Base-by-base conservation (phyloP, 1,284 basidiomycete genomes). In the Neolentinus lepideus region DNA sequence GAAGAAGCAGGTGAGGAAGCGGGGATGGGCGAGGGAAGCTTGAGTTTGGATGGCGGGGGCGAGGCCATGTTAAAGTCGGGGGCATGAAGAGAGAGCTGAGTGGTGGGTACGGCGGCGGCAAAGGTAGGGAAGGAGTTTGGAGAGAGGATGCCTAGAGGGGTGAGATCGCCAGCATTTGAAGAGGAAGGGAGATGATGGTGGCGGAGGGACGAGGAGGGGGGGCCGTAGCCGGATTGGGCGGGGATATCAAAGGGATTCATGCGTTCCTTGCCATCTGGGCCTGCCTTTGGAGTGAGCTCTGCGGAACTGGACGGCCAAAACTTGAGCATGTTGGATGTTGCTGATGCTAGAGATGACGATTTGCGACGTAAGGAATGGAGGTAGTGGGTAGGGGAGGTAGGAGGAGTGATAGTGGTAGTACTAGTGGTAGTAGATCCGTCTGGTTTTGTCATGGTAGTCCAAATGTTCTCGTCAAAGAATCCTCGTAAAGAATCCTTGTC, bases 41-140 rank as follows among this genome's bases (percentile, higher is more conserved):
- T 76, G 60, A 74, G 65, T 21, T 43, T 43, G 6, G 38, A 21
- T 21, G 6, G 6, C 55, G 76, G 66, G 36, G 81, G 81, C 53
- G 78, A 80, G 64, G 80, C 80, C 83, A 88, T 88, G 67, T 82
- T 81, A 73, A 89, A 88, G 64, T 83, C 79, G 67, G 89, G 89
- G 45, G 85, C 84, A 87, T 88, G 82, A 75, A 91, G 76, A 61
- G 86, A 84, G 66, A 90, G 81, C 58, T 83, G 79, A 48, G 86
- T 88, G 51, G 87, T 87, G 59, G 88, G 84, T 63, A 79, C 78
- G 61, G 82, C 81, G 62, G 81, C 72, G 62, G 76, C 72, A 68
- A 78, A 78, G 62, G 64, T 60, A n/a, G 47, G 47, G 59, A 64
- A 60, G 58, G 66, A 52, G 69, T 72, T 67, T 61, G 71, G 63